Conservation (phyloP, 208 protist genomes). For the Acanthamoeba healyi region DNA sequence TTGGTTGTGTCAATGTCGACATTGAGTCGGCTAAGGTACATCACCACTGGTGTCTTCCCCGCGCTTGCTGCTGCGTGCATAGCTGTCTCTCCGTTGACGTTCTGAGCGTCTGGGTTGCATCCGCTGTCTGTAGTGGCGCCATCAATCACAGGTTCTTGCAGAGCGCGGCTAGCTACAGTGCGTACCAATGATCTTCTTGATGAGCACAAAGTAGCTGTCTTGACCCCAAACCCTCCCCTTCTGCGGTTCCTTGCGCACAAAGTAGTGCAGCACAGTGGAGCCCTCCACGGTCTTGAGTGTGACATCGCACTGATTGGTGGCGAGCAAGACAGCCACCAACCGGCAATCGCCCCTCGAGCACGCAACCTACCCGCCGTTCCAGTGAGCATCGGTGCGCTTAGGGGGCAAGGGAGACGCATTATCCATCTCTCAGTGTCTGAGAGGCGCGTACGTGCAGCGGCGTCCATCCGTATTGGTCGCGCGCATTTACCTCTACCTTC, state of each 20-base stretch:
- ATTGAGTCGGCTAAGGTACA: background rate
- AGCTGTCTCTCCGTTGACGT: conserved; percentile 13
- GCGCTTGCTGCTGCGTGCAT: background rate
- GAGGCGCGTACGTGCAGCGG: background rate
- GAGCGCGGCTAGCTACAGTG: background rate
- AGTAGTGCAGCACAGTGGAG: background rate
- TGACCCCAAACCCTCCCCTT: background rate
- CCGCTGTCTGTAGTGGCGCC: background rate
- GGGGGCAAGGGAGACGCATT: too few species aligned
- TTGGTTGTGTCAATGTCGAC: background rate
- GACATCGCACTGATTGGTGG: background rate
- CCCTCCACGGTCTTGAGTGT: background rate
- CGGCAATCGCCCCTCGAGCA: background rate
- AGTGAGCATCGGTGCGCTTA: background rate
- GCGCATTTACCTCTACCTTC: background rate
- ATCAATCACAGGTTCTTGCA: too few species aligned
- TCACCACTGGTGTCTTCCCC: background rate
- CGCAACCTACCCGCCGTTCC: conserved; percentile 16
- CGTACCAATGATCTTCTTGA: conserved; percentile 12
- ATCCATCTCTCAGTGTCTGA: too few species aligned
- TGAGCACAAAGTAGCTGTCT: background rate
- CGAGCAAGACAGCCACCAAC: background rate
- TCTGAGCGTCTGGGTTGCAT: background rate
- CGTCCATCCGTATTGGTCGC: conserved; percentile 12
- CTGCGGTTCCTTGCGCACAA: conserved; percentile 8